These are phyloP conservation scores for Vigna nakashimae DNA, from an alignment of 306 rosid species.

Conservation along the genomic window DNA sequence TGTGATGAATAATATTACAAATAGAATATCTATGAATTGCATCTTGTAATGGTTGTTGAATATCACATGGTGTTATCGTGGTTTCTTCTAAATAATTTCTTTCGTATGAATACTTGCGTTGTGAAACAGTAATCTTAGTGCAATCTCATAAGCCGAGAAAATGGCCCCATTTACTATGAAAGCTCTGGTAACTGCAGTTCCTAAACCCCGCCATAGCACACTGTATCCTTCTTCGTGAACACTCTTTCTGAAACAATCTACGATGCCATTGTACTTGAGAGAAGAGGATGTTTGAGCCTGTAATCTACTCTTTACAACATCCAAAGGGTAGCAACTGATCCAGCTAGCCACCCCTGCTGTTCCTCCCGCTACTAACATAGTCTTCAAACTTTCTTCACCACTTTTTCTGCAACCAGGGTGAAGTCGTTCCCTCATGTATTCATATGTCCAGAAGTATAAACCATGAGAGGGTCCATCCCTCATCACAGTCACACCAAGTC, in stretches of 20 bases:
- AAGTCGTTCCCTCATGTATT: constrained; percentile 74
- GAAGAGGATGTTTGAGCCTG: constrained; percentile 68
- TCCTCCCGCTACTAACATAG: constrained; percentile 83
- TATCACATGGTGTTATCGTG: too few species aligned
- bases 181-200: constrained; percentile 81
- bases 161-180: constrained; percentile 87
- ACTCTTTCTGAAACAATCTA: constrained; percentile 74
- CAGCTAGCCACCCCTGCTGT: constrained; percentile 88
- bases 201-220: constrained; percentile 79
- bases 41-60: too few species aligned
- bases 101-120: constrained; percentile 55
- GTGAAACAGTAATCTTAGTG: constrained; percentile 64
- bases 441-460: constrained; percentile 79
- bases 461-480: constrained; percentile 80
- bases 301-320: constrained; percentile 79
- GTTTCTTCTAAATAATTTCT: constrained; percentile 45
- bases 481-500: constrained; percentile 65
- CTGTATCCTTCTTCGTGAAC: constrained; percentile 63
- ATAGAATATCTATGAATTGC: constrained; percentile 4
- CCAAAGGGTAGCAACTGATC: constrained; percentile 80
- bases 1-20: constrained; percentile 5
- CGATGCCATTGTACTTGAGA: constrained; percentile 63
- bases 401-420: constrained; percentile 82
- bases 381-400: constrained; percentile 64
- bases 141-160: constrained; percentile 80